These are phyloP conservation scores for Trifolium repens DNA, from an alignment of 306 rosid species.

Conservation along the genomic window DNA sequence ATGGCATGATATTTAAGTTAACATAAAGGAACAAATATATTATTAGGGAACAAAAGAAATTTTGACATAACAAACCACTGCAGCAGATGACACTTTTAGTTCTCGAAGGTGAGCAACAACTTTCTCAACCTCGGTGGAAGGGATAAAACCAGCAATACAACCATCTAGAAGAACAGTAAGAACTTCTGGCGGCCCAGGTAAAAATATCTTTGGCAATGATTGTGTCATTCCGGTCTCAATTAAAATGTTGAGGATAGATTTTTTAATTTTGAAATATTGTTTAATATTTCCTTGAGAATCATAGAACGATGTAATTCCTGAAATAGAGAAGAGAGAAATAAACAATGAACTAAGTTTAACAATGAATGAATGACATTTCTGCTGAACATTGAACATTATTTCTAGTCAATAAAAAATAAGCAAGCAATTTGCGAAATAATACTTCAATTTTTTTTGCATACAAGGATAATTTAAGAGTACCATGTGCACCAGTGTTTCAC, in stretches of 20 bases:
- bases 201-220: slow-evolving; percentile 67
- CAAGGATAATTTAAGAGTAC: background rate
- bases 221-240: slow-evolving; percentile 69
- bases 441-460: background rate
- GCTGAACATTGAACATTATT: slow-evolving; percentile 13
- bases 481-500: background rate
- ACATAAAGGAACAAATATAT: slow-evolving; percentile 32
- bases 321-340: slow-evolving; percentile 29
- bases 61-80: slow-evolving; percentile 57
- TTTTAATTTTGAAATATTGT: slow-evolving; percentile 62
- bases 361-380: background rate
- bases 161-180: slow-evolving; percentile 86
- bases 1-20: slow-evolving; percentile 35
- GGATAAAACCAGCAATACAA: slow-evolving; percentile 71
- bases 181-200: slow-evolving; percentile 76
- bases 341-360: slow-evolving; percentile 14
- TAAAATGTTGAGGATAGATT: slow-evolving; percentile 57
- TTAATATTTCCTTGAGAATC: slow-evolving; percentile 74
- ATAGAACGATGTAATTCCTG: slow-evolving; percentile 85
- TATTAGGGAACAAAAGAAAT: slow-evolving; percentile 16
- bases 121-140: slow-evolving; percentile 77
- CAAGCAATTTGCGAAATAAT: slow-evolving; percentile 1
- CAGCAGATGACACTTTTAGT: slow-evolving; percentile 69
- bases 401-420: background rate
- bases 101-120: slow-evolving; percentile 74